Conservation (phyloP, 306 rosid genomes). For the Fragaria nilgerrensis region DNA sequence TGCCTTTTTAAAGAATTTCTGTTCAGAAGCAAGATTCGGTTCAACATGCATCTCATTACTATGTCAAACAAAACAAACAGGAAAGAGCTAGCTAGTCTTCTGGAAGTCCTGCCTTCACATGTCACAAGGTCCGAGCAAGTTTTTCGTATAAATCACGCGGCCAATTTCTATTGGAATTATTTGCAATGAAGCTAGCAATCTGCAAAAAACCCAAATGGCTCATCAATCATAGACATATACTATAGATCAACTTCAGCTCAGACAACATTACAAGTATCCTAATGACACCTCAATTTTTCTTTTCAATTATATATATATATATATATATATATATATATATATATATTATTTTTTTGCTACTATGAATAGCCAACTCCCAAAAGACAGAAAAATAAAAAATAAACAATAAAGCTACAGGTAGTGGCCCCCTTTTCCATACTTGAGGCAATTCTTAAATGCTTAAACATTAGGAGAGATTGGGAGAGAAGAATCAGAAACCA, state of each 20-base stretch:
- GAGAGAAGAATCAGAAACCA: neutral
- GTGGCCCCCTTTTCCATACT: neutral
- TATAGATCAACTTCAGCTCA: neutral
- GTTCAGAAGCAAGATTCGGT: neutral
- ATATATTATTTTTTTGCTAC: neutral
- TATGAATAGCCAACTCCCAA: neutral
- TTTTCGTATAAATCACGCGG: constrained; percentile 92
- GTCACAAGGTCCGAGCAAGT: constrained; percentile 81
- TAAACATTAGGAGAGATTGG: neutral
- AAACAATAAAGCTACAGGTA: no score
- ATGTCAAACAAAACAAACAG: neutral
- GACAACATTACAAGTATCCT: neutral
- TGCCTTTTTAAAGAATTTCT: neutral
- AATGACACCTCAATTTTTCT: neutral
- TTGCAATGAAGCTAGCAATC: constrained; percentile 91
- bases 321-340: no score
- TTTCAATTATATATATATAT: no score
- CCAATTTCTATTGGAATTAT: constrained; percentile 81
- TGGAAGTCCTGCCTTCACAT: neutral
- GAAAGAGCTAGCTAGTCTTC: neutral
- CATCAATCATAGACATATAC: constrained; percentile 12
- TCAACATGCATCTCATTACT: neutral
- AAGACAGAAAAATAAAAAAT: neutral
- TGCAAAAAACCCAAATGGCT: constrained; percentile 39
- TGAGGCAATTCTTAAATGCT: neutral